Conservation (phyloP, 2,329 filamentous ascomycete genomes). For the Rhexocercosporidium sp. region DNA sequence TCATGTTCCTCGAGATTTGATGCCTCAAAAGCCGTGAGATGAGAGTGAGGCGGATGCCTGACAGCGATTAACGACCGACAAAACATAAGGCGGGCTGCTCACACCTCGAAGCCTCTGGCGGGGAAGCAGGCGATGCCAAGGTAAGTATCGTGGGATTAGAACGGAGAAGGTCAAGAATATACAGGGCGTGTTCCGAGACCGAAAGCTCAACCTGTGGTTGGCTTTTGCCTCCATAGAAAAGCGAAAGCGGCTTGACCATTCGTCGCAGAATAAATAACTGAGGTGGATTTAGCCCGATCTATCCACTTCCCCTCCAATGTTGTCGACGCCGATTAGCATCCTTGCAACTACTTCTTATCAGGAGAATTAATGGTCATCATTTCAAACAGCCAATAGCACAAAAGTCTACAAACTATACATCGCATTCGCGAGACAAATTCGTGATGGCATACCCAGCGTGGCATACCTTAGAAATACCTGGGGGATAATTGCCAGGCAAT, state of each 20-base stretch:
- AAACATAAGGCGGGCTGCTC: not conserved
- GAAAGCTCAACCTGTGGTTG: not conserved
- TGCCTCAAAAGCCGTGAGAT: not conserved
- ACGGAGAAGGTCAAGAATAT: not conserved
- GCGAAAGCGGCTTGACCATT: not conserved
- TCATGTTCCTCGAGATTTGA: not conserved
- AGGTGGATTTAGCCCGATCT: not conserved
- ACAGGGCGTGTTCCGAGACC: not conserved
- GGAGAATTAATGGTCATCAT: not conserved
- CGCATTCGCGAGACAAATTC: too few relatives aligned
- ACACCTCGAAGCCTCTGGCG: not conserved
- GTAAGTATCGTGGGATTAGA: not conserved
- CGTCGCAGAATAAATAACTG: not conserved
- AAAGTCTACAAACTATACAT: too few relatives aligned
- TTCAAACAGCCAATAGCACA: not conserved
- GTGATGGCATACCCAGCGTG: too few relatives aligned
- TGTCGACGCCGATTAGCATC: not conserved
- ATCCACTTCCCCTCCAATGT: not conserved
- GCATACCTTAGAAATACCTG: too few relatives aligned
- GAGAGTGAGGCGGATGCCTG: conserved; percentile 2
- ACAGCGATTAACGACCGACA: not conserved
- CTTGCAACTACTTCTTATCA: not conserved
- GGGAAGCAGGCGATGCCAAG: not conserved
- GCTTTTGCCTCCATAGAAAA: too few relatives aligned
- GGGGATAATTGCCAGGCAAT: too few relatives aligned